Percentiles rank a stretch among this genome's conserved stretches.
Evolutionary conservation across 257 asterid genomes (phyloP).

Genomic region (Coffea canephora): DNA sequence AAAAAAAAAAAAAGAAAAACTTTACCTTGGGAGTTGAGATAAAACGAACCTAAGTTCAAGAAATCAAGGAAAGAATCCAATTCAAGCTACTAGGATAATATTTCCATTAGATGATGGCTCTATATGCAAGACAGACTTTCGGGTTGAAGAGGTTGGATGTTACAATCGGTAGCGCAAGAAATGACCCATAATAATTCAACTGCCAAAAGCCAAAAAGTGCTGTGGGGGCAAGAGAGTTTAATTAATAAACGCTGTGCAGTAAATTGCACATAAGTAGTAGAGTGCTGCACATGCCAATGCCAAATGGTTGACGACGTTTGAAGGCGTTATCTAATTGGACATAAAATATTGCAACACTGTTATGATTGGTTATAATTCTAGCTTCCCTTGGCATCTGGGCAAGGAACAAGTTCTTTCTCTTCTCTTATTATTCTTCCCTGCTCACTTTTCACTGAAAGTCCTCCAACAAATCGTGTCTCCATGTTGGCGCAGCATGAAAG

Average conservation of each 20-base stretch:
- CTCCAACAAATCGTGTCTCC: neutral
- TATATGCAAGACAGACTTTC: no score
- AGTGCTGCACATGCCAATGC: conserved; percentile 2
- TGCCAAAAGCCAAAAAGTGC: conserved; percentile 8
- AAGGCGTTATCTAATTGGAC: neutral
- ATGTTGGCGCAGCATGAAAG: neutral
- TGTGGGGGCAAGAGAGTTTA: neutral
- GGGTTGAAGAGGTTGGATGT: no score
- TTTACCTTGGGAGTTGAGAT: no score
- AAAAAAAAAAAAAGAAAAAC: no score
- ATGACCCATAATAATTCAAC: neutral
- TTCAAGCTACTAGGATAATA: no score
- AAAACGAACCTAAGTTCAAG: no score
- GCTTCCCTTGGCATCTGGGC: neutral
- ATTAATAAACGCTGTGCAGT: neutral
- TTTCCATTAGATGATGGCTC: no score
- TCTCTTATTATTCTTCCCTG: no score
- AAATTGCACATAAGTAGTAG: conserved; percentile 1
- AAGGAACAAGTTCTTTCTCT: neutral
- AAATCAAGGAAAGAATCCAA: no score
- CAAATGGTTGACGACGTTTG: neutral
- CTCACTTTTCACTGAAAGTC: neutral
- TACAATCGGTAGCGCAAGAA: neutral
- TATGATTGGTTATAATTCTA: neutral
- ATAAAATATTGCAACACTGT: neutral